These are phyloP conservation scores for Aegilops sharonensis DNA, from an alignment of 176 grass and related monocot genomes.

Conservation along the genomic window DNA sequence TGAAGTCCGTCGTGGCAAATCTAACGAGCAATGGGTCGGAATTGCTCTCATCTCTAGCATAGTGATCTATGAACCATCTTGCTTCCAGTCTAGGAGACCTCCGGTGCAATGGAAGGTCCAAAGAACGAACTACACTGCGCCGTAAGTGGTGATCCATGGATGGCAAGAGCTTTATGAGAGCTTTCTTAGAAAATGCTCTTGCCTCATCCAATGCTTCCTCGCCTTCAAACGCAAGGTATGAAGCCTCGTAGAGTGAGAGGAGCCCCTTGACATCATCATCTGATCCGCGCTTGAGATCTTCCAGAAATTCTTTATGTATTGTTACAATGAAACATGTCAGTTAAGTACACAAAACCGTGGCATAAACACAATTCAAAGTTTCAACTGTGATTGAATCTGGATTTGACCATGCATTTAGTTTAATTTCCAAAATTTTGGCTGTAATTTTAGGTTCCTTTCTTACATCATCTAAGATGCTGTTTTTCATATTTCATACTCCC, in stretches of 20 bases:
- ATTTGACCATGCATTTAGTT: too few species aligned
- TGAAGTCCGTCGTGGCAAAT: constrained; percentile 47
- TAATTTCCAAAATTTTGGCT: too few species aligned
- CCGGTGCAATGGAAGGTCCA: constrained; percentile 45
- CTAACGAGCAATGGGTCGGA: constrained; percentile 18
- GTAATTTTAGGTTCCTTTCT: too few species aligned
- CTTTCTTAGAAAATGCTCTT: not conserved
- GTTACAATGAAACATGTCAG: not conserved
- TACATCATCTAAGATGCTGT: too few species aligned
- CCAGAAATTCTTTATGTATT: not conserved
- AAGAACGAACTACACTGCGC: not conserved
- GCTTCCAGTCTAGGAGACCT: constrained; percentile 34
- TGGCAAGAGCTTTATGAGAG: not conserved
- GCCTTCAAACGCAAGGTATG: constrained; percentile 33
- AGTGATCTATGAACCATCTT: constrained; percentile 45
- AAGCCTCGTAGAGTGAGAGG: constrained; percentile 44
- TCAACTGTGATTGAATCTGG: too few species aligned
- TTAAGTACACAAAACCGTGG: not conserved
- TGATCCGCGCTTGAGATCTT: not conserved
- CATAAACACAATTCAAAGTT: too few species aligned
- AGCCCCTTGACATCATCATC: constrained; percentile 18
- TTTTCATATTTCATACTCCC: too few species aligned
- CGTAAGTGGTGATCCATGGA: not conserved
- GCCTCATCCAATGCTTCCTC: constrained; percentile 36
- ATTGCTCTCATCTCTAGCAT: not conserved